phyloP scores from a whole-genome alignment of 306 rosid species.

The Myrica gale region DNA sequence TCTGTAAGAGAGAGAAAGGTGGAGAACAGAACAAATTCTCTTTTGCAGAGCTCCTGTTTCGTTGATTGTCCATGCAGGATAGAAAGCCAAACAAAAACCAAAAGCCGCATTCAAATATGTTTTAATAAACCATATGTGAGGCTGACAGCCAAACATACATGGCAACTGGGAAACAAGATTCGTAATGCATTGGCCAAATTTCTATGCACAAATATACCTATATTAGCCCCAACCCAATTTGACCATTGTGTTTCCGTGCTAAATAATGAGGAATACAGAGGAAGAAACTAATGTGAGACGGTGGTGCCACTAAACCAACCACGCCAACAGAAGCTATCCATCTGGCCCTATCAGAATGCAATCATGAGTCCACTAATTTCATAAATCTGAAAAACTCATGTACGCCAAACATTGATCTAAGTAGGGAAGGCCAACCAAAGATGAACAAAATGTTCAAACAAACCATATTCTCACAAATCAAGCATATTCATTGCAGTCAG shows the following conservation, averaged over 20 bases:
- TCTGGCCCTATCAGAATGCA: background rate
- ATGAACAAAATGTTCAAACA: background rate
- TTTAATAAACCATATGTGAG: background rate
- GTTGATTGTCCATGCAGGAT: background rate
- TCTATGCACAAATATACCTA: background rate
- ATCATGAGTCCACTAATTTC: background rate
- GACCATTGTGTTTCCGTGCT: background rate
- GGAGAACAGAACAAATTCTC: background rate
- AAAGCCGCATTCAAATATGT: background rate
- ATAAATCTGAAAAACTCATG: background rate
- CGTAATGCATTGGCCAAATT: background rate
- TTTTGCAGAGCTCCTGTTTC: conserved; percentile 8
- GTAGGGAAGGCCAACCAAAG: background rate
- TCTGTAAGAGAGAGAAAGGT: background rate
- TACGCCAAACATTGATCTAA: background rate
- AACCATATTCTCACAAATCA: background rate
- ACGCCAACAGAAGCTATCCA: background rate
- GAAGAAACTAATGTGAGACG: background rate
- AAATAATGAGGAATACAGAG: background rate
- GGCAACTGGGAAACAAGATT: background rate
- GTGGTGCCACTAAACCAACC: background rate
- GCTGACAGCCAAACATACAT: background rate
- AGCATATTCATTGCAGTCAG: background rate
- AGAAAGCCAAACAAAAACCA: background rate
- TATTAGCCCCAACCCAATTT: background rate